Conservation (phyloP, 2,329 filamentous ascomycete genomes). For the Rhynchosporium graminicola region DNA sequence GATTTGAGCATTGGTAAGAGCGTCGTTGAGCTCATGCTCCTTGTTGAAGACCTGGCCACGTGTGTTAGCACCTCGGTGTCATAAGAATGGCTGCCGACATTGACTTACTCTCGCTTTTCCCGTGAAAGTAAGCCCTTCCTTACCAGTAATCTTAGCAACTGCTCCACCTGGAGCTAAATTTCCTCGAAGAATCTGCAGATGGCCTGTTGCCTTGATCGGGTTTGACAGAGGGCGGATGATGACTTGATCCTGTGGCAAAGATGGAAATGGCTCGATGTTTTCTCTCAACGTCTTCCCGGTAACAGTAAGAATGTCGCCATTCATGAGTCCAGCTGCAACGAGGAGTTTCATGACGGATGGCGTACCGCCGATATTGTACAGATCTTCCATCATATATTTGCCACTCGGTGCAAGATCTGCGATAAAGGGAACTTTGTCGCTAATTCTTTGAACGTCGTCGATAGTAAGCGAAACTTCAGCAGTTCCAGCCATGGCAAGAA, state of each 20-base stretch:
- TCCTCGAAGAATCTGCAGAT: conserved; percentile 84
- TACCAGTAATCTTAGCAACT: conserved; percentile 95
- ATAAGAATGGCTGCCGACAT: background rate
- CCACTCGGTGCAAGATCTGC: conserved; percentile 76
- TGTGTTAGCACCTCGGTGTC: background rate
- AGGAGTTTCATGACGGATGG: conserved; percentile 85
- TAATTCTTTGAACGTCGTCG: conserved; percentile 70
- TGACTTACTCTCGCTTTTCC: conserved; percentile 62
- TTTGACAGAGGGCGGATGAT: conserved; percentile 78
- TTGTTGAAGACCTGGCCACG: conserved; percentile 70
- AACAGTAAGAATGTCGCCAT: conserved; percentile 77
- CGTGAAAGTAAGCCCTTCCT: conserved; percentile 81
- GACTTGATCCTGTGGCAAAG: conserved; percentile 73
- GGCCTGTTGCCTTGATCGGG: conserved; percentile 79
- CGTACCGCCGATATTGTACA: conserved; percentile 83
- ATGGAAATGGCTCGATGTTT: conserved; percentile 77
- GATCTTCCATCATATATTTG: conserved; percentile 83
- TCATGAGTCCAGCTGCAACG: conserved; percentile 71
- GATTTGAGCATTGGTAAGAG: conserved; percentile 69
- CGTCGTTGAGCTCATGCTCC: conserved; percentile 74
- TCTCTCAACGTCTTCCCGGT: conserved; percentile 82
- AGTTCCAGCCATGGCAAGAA: conserved; percentile 71
- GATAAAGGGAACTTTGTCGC: conserved; percentile 70
- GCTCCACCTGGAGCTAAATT: conserved; percentile 87
- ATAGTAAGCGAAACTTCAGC: conserved; percentile 65